Evolutionary conservation across 352 stramenopile genomes (phyloP).

Genomic region (Globisporangium middletonii): DNA sequence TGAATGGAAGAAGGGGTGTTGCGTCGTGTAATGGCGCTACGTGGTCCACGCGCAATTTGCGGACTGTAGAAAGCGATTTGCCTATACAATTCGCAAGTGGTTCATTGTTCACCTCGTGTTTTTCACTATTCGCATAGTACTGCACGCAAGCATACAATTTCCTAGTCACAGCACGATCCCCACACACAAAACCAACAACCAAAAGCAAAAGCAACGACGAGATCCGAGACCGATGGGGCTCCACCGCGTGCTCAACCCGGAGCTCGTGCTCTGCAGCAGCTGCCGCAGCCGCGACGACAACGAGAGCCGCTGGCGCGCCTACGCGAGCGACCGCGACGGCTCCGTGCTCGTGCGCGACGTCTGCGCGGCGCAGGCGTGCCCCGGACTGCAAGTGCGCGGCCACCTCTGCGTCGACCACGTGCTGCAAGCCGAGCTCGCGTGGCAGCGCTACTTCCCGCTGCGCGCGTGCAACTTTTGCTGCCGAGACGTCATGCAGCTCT

Average conservation of each 20-base stretch:
- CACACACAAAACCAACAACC: neutral
- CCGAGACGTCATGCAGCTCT: slow-evolving; percentile 38
- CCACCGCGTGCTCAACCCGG: slow-evolving; percentile 35
- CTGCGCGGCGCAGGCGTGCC: slow-evolving; percentile 40
- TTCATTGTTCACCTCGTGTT: no score
- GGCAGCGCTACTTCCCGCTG: slow-evolving; percentile 36
- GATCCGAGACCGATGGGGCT: slow-evolving; percentile 23
- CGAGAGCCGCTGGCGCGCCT: slow-evolving; percentile 23
- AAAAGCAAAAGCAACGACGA: slow-evolving; percentile 2
- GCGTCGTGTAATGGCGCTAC: no score
- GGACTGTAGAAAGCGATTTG: no score
- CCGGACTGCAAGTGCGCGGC: slow-evolving; percentile 43
- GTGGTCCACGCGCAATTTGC: no score
- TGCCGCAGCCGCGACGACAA: slow-evolving; percentile 34
- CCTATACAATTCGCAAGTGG: no score
- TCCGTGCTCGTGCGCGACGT: slow-evolving; percentile 54
- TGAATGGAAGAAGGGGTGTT: no score
- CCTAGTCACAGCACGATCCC: no score
- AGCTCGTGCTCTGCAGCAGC: slow-evolving; percentile 52
- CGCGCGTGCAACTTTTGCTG: slow-evolving; percentile 48
- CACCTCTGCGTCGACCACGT: slow-evolving; percentile 45
- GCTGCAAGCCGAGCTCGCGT: slow-evolving; percentile 43
- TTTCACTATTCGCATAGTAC: no score
- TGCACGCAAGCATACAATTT: no score
- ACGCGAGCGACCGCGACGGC: slow-evolving; percentile 21